Base-by-base conservation (phyloP, 208 protist species). In the Phytomonas sp. region DNA sequence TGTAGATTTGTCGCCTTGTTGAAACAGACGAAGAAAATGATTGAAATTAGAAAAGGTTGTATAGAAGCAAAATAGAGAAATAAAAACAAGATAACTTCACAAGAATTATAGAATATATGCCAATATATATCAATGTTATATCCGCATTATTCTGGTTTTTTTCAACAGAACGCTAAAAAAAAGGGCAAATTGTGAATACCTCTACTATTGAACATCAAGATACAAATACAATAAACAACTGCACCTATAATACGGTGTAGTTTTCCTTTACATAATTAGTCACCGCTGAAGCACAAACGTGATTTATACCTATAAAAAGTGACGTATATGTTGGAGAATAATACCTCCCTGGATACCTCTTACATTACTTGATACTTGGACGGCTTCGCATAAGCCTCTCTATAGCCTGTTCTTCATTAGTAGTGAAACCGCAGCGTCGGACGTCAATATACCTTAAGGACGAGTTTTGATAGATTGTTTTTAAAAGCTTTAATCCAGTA, bases 361-460 rank as follows among this genome's bases (percentile, higher is more conserved):
- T 63, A 4, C n/a, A 68, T 40, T 43, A 53, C 11, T 68, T 68
- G 29, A 5, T 62, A 33, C 64, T 20, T 34, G 7, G 36, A n/a
- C 82, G 76, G 37, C 66, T 26, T 66, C 77, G 73, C 23, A 85
- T 62, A 0, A 71, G 34, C 20, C 33, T 62, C 64, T 83, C 75
- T 59, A 95, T 89, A 8, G 59, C 73, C 51, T 46, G 40, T 59
- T 90, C 78, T 66, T 86, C 78, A 33, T 78, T 59, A 2, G 56
- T 20, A 11, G 78, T 68, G 51, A 95, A 43, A 34, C 81, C 78
- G 76, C 85, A 89, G 33, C 71, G 64, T 32, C 88, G 77, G 13
- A 91, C 77, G 60, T 94, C 91, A 33, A 97, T 69, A 63, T 80
- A 75, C 9, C 66, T 68, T 6, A 97, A 75, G 0, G 83, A 83